These are phyloP conservation scores for Trichocomaceae sp. DNA, from an alignment of 2,329 filamentous ascomycete genomes.

Conservation along the genomic window DNA sequence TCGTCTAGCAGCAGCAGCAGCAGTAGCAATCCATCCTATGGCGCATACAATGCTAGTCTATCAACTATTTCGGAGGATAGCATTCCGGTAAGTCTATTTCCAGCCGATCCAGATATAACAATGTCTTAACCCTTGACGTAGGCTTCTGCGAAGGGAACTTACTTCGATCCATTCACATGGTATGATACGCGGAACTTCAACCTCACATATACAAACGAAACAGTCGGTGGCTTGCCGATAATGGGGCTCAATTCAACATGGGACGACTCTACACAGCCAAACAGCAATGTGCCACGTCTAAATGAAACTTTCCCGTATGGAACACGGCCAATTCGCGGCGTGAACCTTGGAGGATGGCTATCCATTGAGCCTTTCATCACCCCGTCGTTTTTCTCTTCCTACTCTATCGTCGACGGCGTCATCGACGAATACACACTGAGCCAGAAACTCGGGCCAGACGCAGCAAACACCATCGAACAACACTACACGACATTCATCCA, in stretches of 20 bases:
- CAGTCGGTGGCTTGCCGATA: constrained; percentile 76
- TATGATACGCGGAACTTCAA: constrained; percentile 88
- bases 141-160: constrained; percentile 61
- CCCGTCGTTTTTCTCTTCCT: constrained; percentile 76
- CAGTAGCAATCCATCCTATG: constrained; percentile 21
- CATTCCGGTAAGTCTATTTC: constrained; percentile 47
- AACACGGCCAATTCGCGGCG: constrained; percentile 72
- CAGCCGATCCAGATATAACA: neutral
- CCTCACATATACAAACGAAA: constrained; percentile 79
- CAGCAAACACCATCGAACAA: constrained; percentile 67
- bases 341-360: constrained; percentile 92
- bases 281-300: constrained; percentile 71
- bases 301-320: constrained; percentile 73
- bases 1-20: neutral
- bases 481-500: constrained; percentile 89
- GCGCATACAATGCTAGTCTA: constrained; percentile 42
- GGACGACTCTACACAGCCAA: constrained; percentile 75
- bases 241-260: constrained; percentile 83
- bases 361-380: constrained; percentile 92
- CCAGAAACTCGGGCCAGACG: constrained; percentile 59
- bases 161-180: constrained; percentile 87
- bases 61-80: constrained; percentile 48
- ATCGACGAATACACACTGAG: constrained; percentile 85
- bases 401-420: constrained; percentile 55
- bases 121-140: constrained; percentile 17